Percentiles rank a stretch among this genome's conserved stretches.
phyloP scores from a whole-genome alignment of 345 rosid species.

The Brassica carinata region DNA sequence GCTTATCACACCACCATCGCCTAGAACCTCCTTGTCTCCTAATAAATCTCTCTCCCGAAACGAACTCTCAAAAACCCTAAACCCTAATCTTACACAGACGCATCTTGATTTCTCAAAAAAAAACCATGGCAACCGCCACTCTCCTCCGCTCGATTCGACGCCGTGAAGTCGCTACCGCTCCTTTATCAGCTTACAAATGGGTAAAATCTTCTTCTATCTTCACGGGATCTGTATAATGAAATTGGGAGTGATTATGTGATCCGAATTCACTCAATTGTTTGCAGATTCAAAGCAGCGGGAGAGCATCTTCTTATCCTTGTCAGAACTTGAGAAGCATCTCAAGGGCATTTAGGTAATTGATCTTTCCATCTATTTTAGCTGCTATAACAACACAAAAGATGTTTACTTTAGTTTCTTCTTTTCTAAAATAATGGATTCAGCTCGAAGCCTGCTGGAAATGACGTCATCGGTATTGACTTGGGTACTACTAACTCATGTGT shows the following conservation, averaged over 20 bases:
- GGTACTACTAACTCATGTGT: slow-evolving; percentile 99
- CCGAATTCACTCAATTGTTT: neutral
- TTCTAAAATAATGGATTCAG: slow-evolving; percentile 41
- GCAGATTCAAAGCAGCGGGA: slow-evolving; percentile 62
- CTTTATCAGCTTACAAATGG: slow-evolving; percentile 63
- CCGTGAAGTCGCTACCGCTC: slow-evolving; percentile 59
- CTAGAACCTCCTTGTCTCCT: too few relatives aligned
- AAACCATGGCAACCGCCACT: slow-evolving; percentile 65
- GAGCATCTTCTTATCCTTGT: too few relatives aligned
- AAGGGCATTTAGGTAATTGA: slow-evolving; percentile 80
- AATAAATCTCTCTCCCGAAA: too few relatives aligned
- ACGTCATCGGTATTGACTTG: slow-evolving; percentile 93
- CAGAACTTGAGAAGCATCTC: slow-evolving; percentile 53
- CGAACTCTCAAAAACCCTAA: slow-evolving; percentile 45
- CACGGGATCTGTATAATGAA: neutral
- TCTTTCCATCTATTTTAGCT: neutral
- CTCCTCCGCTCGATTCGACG: slow-evolving; percentile 74
- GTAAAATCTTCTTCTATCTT: slow-evolving; percentile 36
- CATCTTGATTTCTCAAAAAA: neutral
- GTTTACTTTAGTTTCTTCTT: neutral
- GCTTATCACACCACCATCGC: too few relatives aligned
- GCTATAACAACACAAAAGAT: too few relatives aligned
- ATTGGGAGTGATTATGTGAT: neutral
- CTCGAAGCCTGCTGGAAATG: slow-evolving; percentile 81
- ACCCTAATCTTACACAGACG: slow-evolving; percentile 30